Percentiles rank a stretch among this genome's conserved stretches.
phyloP scores from a whole-genome alignment of 768 basidiomycete genomes.

The Pleurotus ostreatus region DNA sequence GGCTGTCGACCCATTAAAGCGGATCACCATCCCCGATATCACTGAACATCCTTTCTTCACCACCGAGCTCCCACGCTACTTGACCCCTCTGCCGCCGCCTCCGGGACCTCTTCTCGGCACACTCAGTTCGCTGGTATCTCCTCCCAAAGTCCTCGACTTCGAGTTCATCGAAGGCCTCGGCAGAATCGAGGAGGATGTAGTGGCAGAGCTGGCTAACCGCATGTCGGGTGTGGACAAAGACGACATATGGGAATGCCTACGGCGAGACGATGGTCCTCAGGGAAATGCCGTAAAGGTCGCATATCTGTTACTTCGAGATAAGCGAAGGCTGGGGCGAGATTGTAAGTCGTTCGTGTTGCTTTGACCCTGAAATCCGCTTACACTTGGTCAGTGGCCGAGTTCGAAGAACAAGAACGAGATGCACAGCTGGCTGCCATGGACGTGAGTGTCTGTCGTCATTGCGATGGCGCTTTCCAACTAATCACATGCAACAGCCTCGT shows the following conservation, averaged over 20 bases:
- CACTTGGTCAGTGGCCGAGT: slow-evolving; percentile 53
- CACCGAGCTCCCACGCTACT: slow-evolving; percentile 80
- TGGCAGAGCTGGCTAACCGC: slow-evolving; percentile 71
- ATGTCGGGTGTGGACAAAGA: slow-evolving; percentile 76
- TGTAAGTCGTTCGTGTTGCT: slow-evolving; percentile 45
- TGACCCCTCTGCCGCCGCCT: slow-evolving; percentile 74
- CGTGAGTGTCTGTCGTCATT: slow-evolving; percentile 37
- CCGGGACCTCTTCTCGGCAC: slow-evolving; percentile 76
- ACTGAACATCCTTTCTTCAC: slow-evolving; percentile 89
- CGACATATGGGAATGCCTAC: slow-evolving; percentile 84
- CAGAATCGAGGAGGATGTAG: slow-evolving; percentile 86
- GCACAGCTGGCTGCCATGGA: slow-evolving; percentile 78
- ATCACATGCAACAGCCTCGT: slow-evolving; percentile 46
- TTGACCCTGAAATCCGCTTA: not conserved
- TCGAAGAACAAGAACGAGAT: slow-evolving; percentile 84
- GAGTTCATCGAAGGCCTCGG: slow-evolving; percentile 92
- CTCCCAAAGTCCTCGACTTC: slow-evolving; percentile 66
- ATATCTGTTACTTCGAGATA: slow-evolving; percentile 90
- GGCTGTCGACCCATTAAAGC: slow-evolving; percentile 89
- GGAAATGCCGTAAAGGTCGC: slow-evolving; percentile 96
- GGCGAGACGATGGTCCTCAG: slow-evolving; percentile 76
- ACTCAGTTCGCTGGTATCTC: slow-evolving; percentile 66
- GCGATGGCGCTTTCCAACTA: not conserved
- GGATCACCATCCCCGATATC: slow-evolving; percentile 92
- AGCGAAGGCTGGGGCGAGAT: slow-evolving; percentile 77